Conservation (phyloP, 768 basidiomycete genomes). For the Tephrocybe sp. region DNA sequence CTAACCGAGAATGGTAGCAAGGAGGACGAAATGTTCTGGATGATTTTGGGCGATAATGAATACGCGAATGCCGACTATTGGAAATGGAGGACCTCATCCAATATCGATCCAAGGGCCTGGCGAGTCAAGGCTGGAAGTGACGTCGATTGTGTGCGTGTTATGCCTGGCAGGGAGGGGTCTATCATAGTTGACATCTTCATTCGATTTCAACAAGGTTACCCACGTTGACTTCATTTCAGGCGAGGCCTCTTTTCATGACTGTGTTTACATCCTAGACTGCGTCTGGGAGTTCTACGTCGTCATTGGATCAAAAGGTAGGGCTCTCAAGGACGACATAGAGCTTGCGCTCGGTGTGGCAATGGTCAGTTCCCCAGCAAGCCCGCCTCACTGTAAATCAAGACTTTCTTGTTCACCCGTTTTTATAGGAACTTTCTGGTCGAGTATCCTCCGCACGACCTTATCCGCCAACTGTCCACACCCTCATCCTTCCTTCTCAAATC, state of each 20-base stretch:
- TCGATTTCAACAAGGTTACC: slow-evolving; percentile 39
- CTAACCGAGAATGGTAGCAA: slow-evolving; percentile 67
- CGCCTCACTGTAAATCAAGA: background rate
- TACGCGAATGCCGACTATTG: slow-evolving; percentile 84
- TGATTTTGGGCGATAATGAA: slow-evolving; percentile 73
- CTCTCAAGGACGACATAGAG: slow-evolving; percentile 56
- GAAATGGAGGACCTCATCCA: slow-evolving; percentile 60
- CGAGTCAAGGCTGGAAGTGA: slow-evolving; percentile 41
- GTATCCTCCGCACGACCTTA: slow-evolving; percentile 63
- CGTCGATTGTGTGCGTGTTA: slow-evolving; percentile 40
- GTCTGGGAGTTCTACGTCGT: slow-evolving; percentile 80
- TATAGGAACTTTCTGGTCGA: slow-evolving; percentile 52
- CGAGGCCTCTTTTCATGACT: slow-evolving; percentile 36
- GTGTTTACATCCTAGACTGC: slow-evolving; percentile 71
- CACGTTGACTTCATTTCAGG: slow-evolving; percentile 43
- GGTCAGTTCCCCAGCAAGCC: slow-evolving; percentile 44
- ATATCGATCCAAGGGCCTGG: slow-evolving; percentile 58
- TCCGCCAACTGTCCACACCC: slow-evolving; percentile 68
- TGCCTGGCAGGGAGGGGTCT: no score
- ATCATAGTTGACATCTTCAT: background rate
- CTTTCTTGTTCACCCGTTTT: background rate
- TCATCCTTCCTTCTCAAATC: slow-evolving; percentile 72
- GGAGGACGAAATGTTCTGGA: slow-evolving; percentile 81
- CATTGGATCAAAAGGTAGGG: slow-evolving; percentile 67
- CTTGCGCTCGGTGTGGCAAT: slow-evolving; percentile 58